These are phyloP conservation scores for Calophaca sinica DNA, from an alignment of 306 rosid genomes.

Conservation along the genomic window DNA sequence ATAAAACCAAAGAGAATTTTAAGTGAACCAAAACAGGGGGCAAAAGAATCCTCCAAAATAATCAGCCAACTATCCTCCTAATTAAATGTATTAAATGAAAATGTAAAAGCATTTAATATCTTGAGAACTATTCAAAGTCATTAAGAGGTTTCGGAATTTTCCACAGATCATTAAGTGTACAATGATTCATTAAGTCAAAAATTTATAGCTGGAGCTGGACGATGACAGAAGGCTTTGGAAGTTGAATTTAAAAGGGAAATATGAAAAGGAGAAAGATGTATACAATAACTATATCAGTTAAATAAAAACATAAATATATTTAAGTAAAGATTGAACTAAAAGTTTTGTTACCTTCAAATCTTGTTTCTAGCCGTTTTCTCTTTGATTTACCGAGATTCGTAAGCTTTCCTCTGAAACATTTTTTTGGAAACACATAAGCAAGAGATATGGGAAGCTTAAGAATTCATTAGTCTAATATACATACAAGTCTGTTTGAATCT, in stretches of 20 bases:
- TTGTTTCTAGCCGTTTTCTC: slow-evolving; percentile 75
- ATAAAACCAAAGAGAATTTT: slow-evolving; percentile 6
- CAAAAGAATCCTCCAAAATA: slow-evolving; percentile 1
- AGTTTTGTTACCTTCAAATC: slow-evolving; percentile 67
- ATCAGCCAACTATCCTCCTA: slow-evolving; percentile 16
- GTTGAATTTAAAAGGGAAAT: slow-evolving; percentile 30
- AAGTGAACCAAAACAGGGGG: slow-evolving; percentile 13
- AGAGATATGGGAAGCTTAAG: slow-evolving; percentile 37
- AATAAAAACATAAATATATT: slow-evolving; percentile 21
- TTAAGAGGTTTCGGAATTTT: slow-evolving; percentile 12
- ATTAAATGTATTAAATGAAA: slow-evolving; percentile 26
- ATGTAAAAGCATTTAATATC: slow-evolving; percentile 4
- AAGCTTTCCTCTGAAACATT: slow-evolving; percentile 74
- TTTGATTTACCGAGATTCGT: slow-evolving; percentile 67
- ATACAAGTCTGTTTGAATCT: slow-evolving; percentile 80
- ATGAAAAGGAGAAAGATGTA: slow-evolving; percentile 35
- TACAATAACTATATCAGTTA: slow-evolving; percentile 24
- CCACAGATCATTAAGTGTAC: not conserved
- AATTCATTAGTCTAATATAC: slow-evolving; percentile 50
- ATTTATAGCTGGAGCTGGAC: slow-evolving; percentile 24
- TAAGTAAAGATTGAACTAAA: slow-evolving; percentile 43
- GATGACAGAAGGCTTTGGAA: slow-evolving; percentile 23
- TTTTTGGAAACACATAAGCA: slow-evolving; percentile 36
- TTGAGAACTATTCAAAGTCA: slow-evolving; percentile 11
- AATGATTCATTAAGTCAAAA: slow-evolving; percentile 3